Base-by-base conservation (phyloP, 345 rosid species). In the Dipteronia dyeriana region DNA sequence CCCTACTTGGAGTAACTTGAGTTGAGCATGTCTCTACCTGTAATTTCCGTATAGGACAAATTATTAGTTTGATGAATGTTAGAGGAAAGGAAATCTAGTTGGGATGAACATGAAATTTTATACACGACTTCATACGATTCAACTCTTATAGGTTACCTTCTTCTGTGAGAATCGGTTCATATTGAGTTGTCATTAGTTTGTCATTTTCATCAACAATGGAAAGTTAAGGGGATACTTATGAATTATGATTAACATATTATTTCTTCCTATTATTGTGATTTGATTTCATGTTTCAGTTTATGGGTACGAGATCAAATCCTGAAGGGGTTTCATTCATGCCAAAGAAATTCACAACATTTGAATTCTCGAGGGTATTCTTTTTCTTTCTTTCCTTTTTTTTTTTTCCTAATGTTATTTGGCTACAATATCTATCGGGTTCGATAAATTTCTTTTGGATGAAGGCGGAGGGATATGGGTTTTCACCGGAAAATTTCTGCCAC, bases 281-380 rank as follows among this genome's bases (percentile, higher is more conserved):
- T 65, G 38, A 26, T 66, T 45, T 65, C 49, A 12, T 68, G 20
- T 71, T 71, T 51, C 82, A 88, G 89, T 26, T 29, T 23, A 60
- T n/a, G 43, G 72, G 71, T 61, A 72, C 47, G 45, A 25, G n/a
- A 62, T 47, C 84, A 25, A 73, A 72, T 69, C 51, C 60, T 74
- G 74, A 70, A 66, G 81, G 77, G 69, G 29, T 1, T 26, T 26
- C 45, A 69, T 80, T 70, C 80, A 61, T 22, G 38, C 56, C 14
- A 73, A 74, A 59, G 56, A 14, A 76, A 17, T 38, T 22, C 31
- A 38, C 57, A 56, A 13, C 66, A 61, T 10, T 12, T 53, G 70
- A 68, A 20, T 76, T 77, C 51, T 63, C 29, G 49, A 57, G 70
- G 76, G 84, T 84, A 79, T 68, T 56, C 29, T 34, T 2, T 76